phyloP scores from a whole-genome alignment of 1,284 basidiomycete species.

The Trichosporon inkin region DNA sequence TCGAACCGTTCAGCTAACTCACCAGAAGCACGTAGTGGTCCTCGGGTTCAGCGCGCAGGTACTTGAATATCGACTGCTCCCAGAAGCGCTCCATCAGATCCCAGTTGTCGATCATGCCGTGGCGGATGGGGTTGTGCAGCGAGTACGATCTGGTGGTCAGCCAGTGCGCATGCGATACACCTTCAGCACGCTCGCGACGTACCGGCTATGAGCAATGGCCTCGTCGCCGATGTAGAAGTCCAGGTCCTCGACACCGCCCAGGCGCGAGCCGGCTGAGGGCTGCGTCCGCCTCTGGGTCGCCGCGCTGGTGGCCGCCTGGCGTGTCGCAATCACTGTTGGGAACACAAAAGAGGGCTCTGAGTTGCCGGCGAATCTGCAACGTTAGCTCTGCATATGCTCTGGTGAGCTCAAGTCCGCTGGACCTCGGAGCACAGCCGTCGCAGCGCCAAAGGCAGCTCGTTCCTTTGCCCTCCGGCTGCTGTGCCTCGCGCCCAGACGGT shows the following conservation, averaged over 20 bases:
- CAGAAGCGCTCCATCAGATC: constrained; percentile 99
- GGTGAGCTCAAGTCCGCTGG: background rate
- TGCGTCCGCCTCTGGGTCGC: constrained; percentile 33
- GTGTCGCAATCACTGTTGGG: constrained; percentile 90
- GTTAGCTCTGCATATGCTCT: constrained; percentile 8
- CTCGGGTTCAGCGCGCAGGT: constrained; percentile 95
- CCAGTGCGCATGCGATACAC: background rate
- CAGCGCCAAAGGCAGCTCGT: background rate
- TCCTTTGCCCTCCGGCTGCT: background rate
- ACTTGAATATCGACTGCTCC: constrained; percentile 99
- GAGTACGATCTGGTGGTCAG: constrained; percentile 67
- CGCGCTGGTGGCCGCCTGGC: constrained; percentile 56
- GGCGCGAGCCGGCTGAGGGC: constrained; percentile 78
- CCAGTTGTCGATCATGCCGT: constrained; percentile 99
- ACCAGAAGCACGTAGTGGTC: constrained; percentile 98
- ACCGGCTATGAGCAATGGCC: constrained; percentile 87
- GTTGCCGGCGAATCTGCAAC: constrained; percentile 86
- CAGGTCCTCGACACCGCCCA: constrained; percentile 96
- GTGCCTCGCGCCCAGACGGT: background rate
- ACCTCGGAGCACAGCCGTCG: background rate
- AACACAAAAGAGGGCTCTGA: constrained; percentile 98
- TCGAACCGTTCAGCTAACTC: constrained; percentile 44
- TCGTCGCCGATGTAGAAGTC: constrained; percentile 99
- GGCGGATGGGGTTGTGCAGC: constrained; percentile 93
- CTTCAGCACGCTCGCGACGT: constrained; percentile 16